Base-by-base conservation (phyloP, 1,284 basidiomycete species). In the Austroboletus novae-zelandiae region DNA sequence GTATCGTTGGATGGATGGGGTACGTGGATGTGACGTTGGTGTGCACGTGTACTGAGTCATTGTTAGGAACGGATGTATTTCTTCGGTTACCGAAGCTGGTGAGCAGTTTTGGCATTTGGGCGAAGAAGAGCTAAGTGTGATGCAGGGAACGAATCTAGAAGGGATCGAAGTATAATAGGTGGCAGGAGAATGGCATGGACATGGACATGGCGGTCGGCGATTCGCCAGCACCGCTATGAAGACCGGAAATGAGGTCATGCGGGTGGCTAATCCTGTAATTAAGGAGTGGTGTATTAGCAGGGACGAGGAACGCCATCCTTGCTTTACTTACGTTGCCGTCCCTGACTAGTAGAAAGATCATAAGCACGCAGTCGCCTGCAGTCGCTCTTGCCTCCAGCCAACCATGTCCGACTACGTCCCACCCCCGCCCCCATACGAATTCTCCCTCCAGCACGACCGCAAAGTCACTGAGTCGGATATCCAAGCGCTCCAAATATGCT, bases 1-100 rank as follows among this genome's bases (percentile, higher is more conserved):
- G 80, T 91, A 14, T 88, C 89, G 20, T 61, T 93, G 61, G 87
- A 94, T 62, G 89, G 90, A 49, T 91, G 86, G 80, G 89, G 89
- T 88, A 66, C 56, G 78, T 67, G 14, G 32, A 46, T 34, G 30
- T 34, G 18, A 31, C 43, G 18, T 23, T n/a, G 45, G 43, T 35
- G 30, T n/a, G n/a, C 5, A 10, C 2, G 15, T 30, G 36, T 31
- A 29, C 1, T 40, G 23, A 51, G 10, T 29, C 30, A 32, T 45
- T 13, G 27, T 18, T 58, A 89, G 87, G 89, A 29, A 91, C 89
- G 7, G 91, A 93, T 62, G 88, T 86, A 17, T 92, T 88, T 69
- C 61, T 94, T 43, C 77, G 87, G 20, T 73, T 94, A 43, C 91
- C 91, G 3, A 92, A 86, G 69, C 73, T 94, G 61, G 91, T 89